phyloP scores from a whole-genome alignment of 2,329 filamentous ascomycete species.

The Colletotrichum neosansevieriae region DNA sequence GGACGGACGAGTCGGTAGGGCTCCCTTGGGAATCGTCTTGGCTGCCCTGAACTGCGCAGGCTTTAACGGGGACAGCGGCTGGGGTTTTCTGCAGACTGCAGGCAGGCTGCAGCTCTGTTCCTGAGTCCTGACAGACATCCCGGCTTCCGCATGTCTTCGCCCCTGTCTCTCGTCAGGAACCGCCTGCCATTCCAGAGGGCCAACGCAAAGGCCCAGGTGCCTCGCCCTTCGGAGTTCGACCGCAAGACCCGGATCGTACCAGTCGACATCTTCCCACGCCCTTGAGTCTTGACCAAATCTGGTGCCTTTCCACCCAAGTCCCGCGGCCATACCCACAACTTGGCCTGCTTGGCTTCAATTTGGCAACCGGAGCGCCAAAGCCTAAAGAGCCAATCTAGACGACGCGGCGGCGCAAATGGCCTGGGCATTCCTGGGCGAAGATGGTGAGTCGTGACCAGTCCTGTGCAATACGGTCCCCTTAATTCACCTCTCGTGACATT shows the following conservation, averaged over 20 bases:
- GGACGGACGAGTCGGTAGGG: background rate
- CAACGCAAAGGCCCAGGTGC: background rate
- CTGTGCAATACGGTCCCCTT: conserved; percentile 2
- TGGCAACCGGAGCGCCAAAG: conserved; percentile 12
- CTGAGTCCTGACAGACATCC: conserved; percentile 7
- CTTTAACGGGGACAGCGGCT: background rate
- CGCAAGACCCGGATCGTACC: conserved; percentile 35
- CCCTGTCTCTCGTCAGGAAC: conserved; percentile 8
- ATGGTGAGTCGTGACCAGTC: conserved; percentile 3
- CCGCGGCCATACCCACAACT: conserved; percentile 1
- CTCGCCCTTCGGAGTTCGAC: conserved; percentile 20
- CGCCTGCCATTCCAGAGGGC: conserved; percentile 1
- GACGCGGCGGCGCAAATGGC: background rate
- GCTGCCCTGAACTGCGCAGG: conserved; percentile 35
- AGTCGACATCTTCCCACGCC: conserved; percentile 1
- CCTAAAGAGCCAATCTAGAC: conserved; percentile 16
- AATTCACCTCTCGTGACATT: conserved; percentile 5
- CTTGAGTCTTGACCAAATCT: too few relatives aligned
- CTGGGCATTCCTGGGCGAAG: conserved; percentile 20
- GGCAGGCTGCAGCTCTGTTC: background rate
- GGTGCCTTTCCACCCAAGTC: too few relatives aligned
- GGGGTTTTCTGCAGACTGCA: background rate
- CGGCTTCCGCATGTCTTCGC: conserved; percentile 13
- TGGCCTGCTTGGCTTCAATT: conserved; percentile 26
- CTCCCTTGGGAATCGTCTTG: conserved; percentile 22